A percentile compares a stretch with the other conserved stretches of the same genome.
These are phyloP conservation scores for Pisolithus thermaeus DNA, from an alignment of 1,284 basidiomycete species.

Conservation along the genomic window DNA sequence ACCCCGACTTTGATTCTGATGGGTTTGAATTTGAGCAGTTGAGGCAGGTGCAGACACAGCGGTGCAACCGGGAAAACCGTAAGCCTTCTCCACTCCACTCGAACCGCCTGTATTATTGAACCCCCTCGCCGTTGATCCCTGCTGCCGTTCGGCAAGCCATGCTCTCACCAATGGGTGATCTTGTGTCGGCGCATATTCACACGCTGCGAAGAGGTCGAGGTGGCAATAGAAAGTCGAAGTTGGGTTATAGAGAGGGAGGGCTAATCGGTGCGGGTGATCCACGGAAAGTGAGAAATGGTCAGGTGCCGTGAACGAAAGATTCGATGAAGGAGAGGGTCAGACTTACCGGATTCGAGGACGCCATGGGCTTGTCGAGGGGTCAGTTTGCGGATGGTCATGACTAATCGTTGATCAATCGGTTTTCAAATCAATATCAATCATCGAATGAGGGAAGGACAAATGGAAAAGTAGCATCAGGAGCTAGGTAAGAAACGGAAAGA, in stretches of 20 bases:
- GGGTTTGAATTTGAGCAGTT: too few relatives aligned
- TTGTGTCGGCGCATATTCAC: conserved; percentile 34
- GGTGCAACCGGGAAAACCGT: too few relatives aligned
- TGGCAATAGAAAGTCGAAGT: conserved; percentile 43
- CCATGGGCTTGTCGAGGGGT: conserved; percentile 32
- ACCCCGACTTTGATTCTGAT: too few relatives aligned
- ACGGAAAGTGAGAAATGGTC: neutral
- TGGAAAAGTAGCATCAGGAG: too few relatives aligned
- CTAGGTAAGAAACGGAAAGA: too few relatives aligned
- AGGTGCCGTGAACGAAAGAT: neutral
- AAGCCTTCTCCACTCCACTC: too few relatives aligned
- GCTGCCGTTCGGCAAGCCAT: conserved; percentile 28
- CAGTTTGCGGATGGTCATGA: conserved; percentile 34
- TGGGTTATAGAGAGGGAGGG: conserved; percentile 50
- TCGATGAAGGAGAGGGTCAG: neutral
- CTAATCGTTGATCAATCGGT: conserved; percentile 20
- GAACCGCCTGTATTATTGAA: too few relatives aligned
- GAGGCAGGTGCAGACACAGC: too few relatives aligned
- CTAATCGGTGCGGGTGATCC: conserved; percentile 24
- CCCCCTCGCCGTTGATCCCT: too few relatives aligned
- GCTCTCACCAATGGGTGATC: conserved; percentile 36
- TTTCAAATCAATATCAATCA: conserved; percentile 6
- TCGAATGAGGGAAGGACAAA: too few relatives aligned
- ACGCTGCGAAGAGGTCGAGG: conserved; percentile 44
- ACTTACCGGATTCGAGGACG: conserved; percentile 39